phyloP scores from a whole-genome alignment of 306 rosid genomes.

The Delonix regia region DNA sequence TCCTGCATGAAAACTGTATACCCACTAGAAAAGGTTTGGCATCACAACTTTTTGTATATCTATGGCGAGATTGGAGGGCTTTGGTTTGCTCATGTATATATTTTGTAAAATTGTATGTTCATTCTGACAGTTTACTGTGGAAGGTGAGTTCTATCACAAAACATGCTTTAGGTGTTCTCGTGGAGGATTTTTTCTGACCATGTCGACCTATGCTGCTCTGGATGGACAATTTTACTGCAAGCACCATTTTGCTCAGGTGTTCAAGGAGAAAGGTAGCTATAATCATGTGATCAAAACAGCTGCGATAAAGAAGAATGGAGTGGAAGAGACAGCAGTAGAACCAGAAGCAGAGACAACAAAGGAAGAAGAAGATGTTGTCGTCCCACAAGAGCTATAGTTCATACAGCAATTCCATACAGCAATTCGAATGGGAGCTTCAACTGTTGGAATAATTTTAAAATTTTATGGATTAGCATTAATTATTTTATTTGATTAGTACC shows the following conservation, averaged over 20 bases:
- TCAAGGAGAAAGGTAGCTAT: conserved; percentile 82
- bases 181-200: conserved; percentile 64
- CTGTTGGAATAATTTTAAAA: no score
- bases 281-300: conserved; percentile 59
- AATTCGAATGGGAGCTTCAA: neutral
- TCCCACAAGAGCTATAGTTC: conserved; percentile 30
- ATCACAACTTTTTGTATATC: neutral
- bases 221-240: conserved; percentile 77
- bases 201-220: conserved; percentile 72
- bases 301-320: conserved; percentile 52
- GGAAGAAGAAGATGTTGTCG: conserved; percentile 22
- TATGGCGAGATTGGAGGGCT: neutral
- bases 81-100: neutral
- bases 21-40: conserved; percentile 69
- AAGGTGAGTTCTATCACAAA: conserved; percentile 72
- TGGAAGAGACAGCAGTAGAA: neutral
- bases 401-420: neutral
- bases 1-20: conserved; percentile 73
- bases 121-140: conserved; percentile 57
- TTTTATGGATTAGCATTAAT: no score
- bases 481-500: no score
- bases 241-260: conserved; percentile 75
- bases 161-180: conserved; percentile 70
- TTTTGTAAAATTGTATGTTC: neutral
- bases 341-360: conserved; percentile 23